phyloP scores from a whole-genome alignment of 179 eudicot genomes.

The Dionaea muscipula region DNA sequence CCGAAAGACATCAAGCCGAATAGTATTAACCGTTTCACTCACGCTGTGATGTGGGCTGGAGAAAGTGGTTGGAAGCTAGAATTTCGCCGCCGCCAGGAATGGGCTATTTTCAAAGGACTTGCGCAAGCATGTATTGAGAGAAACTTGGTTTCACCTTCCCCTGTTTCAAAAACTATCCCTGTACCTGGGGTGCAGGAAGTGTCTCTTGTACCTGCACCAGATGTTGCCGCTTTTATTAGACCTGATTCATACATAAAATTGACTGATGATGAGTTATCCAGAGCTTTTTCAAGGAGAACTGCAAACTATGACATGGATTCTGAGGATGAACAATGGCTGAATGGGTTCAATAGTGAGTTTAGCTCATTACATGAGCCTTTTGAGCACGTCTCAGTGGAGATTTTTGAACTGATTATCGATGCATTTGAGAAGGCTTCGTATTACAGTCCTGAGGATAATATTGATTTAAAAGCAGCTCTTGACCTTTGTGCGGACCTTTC shows the following conservation, averaged over 20 bases:
- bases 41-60: slow-evolving; percentile 49
- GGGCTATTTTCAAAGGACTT: slow-evolving; percentile 69
- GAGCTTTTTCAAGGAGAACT: slow-evolving; percentile 51
- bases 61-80: slow-evolving; percentile 73
- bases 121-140: slow-evolving; percentile 57
- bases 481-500: slow-evolving; percentile 30
- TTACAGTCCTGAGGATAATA: slow-evolving; percentile 34
- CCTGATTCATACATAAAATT: slow-evolving; percentile 56
- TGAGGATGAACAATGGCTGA: slow-evolving; percentile 75
- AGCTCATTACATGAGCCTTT: slow-evolving; percentile 13
- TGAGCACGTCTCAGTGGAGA: slow-evolving; percentile 35
- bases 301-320: slow-evolving; percentile 74
- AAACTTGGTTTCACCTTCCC: slow-evolving; percentile 28
- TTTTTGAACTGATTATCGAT: slow-evolving; percentile 65
- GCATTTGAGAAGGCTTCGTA: slow-evolving; percentile 67
- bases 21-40: slow-evolving; percentile 50
- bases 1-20: slow-evolving; percentile 49
- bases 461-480: slow-evolving; percentile 32
- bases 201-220: slow-evolving; percentile 15
- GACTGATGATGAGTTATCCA: slow-evolving; percentile 59
- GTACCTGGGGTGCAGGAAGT: slow-evolving; percentile 69
- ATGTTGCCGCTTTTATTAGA: slow-evolving; percentile 23
- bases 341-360: slow-evolving; percentile 27
- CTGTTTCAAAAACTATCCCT: slow-evolving; percentile 42
- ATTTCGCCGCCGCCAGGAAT: slow-evolving; percentile 61